Conservation (phyloP, 225 moss, liverwort and hornwort species). For the Marchantia paleacea region DNA sequence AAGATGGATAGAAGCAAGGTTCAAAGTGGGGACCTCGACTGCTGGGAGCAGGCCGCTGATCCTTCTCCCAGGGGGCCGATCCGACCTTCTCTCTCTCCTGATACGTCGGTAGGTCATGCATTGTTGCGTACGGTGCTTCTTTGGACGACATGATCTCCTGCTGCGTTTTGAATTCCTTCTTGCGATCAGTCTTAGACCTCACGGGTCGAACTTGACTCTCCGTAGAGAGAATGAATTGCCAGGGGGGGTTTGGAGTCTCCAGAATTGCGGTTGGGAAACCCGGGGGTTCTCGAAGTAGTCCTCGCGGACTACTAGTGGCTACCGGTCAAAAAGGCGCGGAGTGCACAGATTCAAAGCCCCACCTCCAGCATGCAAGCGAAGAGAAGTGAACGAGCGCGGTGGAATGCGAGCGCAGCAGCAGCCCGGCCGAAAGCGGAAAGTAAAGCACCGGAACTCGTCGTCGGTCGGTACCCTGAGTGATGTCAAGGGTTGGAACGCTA, state of each 20-base stretch:
- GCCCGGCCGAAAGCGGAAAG: background rate
- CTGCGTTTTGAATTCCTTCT: constrained; percentile 36
- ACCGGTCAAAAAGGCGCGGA: background rate
- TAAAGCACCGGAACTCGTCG: background rate
- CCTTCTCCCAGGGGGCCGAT: constrained; percentile 53
- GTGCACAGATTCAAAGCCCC: constrained; percentile 12
- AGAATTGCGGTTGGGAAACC: constrained; percentile 25
- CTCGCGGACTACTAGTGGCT: background rate
- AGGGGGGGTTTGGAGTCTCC: constrained; percentile 40
- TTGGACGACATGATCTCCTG: constrained; percentile 47
- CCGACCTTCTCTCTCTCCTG: constrained; percentile 53
- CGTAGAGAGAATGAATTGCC: constrained; percentile 34
- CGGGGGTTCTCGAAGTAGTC: constrained; percentile 1
- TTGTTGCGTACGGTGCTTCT: constrained; percentile 44
- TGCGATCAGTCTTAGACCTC: constrained; percentile 42
- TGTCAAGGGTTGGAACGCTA: background rate
- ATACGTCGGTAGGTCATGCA: constrained; percentile 46
- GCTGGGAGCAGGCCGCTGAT: constrained; percentile 37
- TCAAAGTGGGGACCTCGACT: constrained; percentile 29
- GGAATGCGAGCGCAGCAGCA: background rate
- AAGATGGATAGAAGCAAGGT: constrained; percentile 33
- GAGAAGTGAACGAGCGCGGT: background rate
- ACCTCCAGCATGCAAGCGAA: background rate
- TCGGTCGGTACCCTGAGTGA: background rate
- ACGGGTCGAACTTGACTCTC: constrained; percentile 34